Base-by-base conservation (phyloP, 371 early-diverging fungal species). In the Synchytrium microbalum region DNA sequence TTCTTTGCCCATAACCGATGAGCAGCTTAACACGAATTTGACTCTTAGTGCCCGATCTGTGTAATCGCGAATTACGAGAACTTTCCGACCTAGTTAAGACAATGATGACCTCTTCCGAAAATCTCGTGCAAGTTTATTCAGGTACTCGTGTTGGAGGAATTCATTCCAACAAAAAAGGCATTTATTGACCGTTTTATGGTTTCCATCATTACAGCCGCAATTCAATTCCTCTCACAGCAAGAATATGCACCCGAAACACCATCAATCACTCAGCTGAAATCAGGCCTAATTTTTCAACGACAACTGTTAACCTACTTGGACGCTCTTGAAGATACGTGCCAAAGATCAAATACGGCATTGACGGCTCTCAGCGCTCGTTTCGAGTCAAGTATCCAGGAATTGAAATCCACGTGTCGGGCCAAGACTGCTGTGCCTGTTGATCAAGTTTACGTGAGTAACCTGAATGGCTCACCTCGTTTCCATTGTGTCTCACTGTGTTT, bases 371-470 rank as follows among this genome's bases (percentile, higher is more conserved):
- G 46, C 46, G 46, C 46, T 38, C 5, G 46, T 10, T 38, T 38
- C 46, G 46, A 38, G 19, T 71, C 72, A 51, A 66, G 64, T 0
- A 69, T 74, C 51, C 54, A 58, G 31, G 75, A 72, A 29, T 63
- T 82, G 52, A 76, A 79, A 58, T 38, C 68, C n/a, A 71, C 77
- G n/a, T 80, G 80, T 61, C 72, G 70, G 38, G 67, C 80, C 19
- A 79, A 78, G 61, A 77, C 78, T 0, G 79, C 82, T 3, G 82
- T 82, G 24, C 82, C 82, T 5, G 82, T 82, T 2, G 82, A 80
- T 61, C 82, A 82, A 61, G 82, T 82, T 26, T 82, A 81, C 63
- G 80, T 79, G 65, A 67, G 67, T 70, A 23, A 51, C 10, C 23
- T 24, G 29, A 63, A 38, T 2, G 1, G 16, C 46, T 23, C 59